Evolutionary conservation across 2,329 filamentous ascomycete genomes (phyloP), one percentile per base, ranked within the genome.

Genomic region (Ophiostoma quercus): DNA sequence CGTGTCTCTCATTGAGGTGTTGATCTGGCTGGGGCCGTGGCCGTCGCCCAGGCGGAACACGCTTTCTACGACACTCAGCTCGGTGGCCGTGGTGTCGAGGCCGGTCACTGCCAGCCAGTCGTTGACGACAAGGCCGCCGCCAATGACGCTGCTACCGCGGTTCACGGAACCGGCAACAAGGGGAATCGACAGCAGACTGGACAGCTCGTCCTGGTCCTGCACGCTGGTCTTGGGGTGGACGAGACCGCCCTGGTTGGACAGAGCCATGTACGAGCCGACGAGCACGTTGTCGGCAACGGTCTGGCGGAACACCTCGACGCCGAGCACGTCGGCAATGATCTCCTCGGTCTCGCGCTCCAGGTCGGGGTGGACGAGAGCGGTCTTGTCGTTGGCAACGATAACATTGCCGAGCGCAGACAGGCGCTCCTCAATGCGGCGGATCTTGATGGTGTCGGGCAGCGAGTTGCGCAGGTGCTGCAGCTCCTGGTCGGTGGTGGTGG

Each of bases 281-380:
- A 99, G 88, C 71, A 99, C 95, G 78, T 98, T 97, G 81, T 97
- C 94, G 76, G 94, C 93, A 72, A 99, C 91, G 66, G 95, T 98
- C 84, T 99, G 95, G 73, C 92, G 84, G 83, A 95, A 96, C 12
- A 95, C 92, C 80, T 96, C 92, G 71, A 96, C 92, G 73, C 92
- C 92, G 25, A 96, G 83, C 71, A 96, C 92, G 79, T 99, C 95
- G 76, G 95, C 92, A 78, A 99, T 94, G 75, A 99, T 97, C 83
- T 99, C 95, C 82, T 99, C 95, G 19, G 94, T 97, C 84, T 99
- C 95, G 73, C 94, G 91, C 85, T 98, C 95, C 72, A 99, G 85
- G 78, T 99, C 95, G 12, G 95, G 95, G 79, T 99, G 95, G 72
- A 98, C 89, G 63, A 99, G 89, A 68, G 95, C 95, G 75, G 98